A percentile compares a stretch with the other conserved stretches of the same genome.
These are phyloP conservation scores for Moesziomyces antarcticus DNA, from an alignment of 1,284 basidiomycete species.

Conservation along the genomic window DNA sequence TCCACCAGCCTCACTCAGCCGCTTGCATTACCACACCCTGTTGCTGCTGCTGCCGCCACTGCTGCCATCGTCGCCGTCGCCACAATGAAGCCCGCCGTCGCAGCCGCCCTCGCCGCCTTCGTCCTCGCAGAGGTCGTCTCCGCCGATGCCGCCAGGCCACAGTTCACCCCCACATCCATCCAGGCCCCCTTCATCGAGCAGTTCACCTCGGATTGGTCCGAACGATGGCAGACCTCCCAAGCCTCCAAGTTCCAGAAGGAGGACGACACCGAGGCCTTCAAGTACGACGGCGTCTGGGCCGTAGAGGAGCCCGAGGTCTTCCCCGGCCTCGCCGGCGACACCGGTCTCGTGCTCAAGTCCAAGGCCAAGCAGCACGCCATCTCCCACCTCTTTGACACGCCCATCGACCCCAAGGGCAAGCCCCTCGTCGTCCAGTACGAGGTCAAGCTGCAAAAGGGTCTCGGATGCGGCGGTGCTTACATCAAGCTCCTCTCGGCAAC, in stretches of 20 bases:
- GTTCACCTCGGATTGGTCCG: constrained; percentile 89
- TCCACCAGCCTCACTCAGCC: neutral
- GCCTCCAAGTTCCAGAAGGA: constrained; percentile 81
- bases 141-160: constrained; percentile 34
- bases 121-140: constrained; percentile 37
- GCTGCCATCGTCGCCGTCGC: neutral
- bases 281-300: constrained; percentile 96
- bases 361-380: constrained; percentile 97
- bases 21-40: neutral
- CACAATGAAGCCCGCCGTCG: constrained; percentile 41
- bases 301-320: constrained; percentile 87
- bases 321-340: constrained; percentile 70
- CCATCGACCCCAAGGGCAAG: constrained; percentile 85
- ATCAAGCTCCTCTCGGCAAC: constrained; percentile 84
- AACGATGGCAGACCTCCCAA: constrained; percentile 94
- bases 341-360: constrained; percentile 72
- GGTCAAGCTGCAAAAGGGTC: constrained; percentile 95
- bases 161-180: constrained; percentile 78
- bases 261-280: constrained; percentile 72
- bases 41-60: neutral
- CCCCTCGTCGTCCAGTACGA: constrained; percentile 98
- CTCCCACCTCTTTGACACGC: constrained; percentile 84
- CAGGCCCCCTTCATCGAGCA: constrained; percentile 97
- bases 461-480: constrained; percentile 99
- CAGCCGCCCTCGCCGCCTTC: constrained; percentile 43